A percentile compares a stretch with the other conserved stretches of the same genome.
phyloP scores from a whole-genome alignment of 2,329 filamentous ascomycete species.

The Aulographum hederae region DNA sequence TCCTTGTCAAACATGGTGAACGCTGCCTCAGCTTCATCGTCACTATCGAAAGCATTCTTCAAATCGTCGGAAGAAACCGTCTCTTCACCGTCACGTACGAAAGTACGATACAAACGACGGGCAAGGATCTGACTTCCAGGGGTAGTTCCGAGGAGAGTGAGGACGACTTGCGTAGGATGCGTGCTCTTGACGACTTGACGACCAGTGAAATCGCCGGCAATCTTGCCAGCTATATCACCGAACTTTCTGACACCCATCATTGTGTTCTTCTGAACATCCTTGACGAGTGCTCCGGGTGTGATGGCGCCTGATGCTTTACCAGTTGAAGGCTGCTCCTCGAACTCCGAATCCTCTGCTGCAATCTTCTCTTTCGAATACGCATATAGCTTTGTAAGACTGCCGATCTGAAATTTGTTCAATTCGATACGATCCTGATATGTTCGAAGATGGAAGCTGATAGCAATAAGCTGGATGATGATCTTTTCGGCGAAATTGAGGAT shows the following conservation, averaged over 20 bases:
- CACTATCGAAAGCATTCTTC: slow-evolving; percentile 56
- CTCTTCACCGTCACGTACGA: slow-evolving; percentile 56
- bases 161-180: slow-evolving; percentile 69
- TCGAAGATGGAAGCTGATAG: slow-evolving; percentile 76
- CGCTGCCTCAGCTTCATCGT: slow-evolving; percentile 74
- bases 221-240: slow-evolving; percentile 65
- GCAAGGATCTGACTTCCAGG: slow-evolving; percentile 66
- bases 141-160: slow-evolving; percentile 57
- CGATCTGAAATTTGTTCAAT: slow-evolving; percentile 80
- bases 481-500: slow-evolving; percentile 78
- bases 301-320: slow-evolving; percentile 39
- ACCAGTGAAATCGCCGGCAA: slow-evolving; percentile 86
- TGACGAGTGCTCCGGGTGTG: slow-evolving; percentile 57
- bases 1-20: slow-evolving; percentile 93
- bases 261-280: slow-evolving; percentile 54
- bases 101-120: slow-evolving; percentile 72
- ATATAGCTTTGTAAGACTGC: slow-evolving; percentile 45
- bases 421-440: slow-evolving; percentile 86
- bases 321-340: slow-evolving; percentile 37
- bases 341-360: slow-evolving; percentile 56
- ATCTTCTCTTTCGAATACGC: slow-evolving; percentile 46
- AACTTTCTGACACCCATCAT: slow-evolving; percentile 61
- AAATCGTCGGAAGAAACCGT: slow-evolving; percentile 66
- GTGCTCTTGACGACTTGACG: slow-evolving; percentile 46
- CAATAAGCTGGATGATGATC: slow-evolving; percentile 86